A percentile compares a stretch with the other conserved stretches of the same genome.
These are phyloP conservation scores for Myxozyma monticola DNA, from an alignment of 805 yeast species.

Conservation along the genomic window DNA sequence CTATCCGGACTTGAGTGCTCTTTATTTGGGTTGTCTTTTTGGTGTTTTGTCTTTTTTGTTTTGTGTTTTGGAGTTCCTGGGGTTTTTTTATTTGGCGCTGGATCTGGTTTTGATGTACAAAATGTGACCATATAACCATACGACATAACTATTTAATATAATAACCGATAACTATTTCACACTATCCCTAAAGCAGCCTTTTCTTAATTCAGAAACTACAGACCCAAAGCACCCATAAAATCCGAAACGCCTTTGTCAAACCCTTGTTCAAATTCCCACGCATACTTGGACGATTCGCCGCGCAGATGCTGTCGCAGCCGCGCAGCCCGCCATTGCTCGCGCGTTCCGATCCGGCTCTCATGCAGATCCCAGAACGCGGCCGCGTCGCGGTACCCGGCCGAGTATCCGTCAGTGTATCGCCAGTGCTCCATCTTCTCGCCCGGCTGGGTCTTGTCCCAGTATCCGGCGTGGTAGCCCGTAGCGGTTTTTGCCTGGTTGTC, in stretches of 20 bases:
- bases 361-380: conserved; percentile 65
- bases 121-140: too few species aligned
- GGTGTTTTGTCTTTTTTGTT: background rate
- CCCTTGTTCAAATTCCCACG: conserved; percentile 94
- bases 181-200: too few species aligned
- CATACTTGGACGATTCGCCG: conserved; percentile 50
- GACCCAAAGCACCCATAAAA: conserved; percentile 39
- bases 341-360: conserved; percentile 73
- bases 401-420: conserved; percentile 77
- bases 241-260: conserved; percentile 61
- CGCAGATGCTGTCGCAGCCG: conserved; percentile 63
- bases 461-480: conserved; percentile 52
- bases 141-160: too few species aligned
- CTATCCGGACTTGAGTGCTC: too few species aligned
- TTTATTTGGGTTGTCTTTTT: background rate
- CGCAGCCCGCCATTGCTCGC: conserved; percentile 63
- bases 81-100: too few species aligned
- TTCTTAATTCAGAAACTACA: too few species aligned
- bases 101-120: too few species aligned
- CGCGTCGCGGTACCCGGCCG: conserved; percentile 73
- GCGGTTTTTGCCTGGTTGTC: conserved; percentile 39
- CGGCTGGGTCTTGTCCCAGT: conserved; percentile 66
- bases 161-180: too few species aligned
- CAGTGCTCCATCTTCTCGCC: conserved; percentile 73
- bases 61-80: background rate